Base-by-base conservation (phyloP, 768 basidiomycete genomes). In the Lactarius vividus region DNA sequence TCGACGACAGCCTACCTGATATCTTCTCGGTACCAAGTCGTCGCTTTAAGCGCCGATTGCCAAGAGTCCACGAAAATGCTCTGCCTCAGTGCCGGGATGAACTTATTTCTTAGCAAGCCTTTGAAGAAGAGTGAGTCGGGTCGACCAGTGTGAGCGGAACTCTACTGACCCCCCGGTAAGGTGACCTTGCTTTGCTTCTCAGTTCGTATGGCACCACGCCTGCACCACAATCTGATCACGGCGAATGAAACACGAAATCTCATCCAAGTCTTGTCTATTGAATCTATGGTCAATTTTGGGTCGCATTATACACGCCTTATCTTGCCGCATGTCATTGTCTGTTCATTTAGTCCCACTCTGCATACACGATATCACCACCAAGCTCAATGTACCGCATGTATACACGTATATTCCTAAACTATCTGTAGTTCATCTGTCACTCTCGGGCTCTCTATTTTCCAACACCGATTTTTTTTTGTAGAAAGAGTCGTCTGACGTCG, bases 1-100 rank as follows among this genome's bases (percentile, higher is more conserved):
- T 44, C 46, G 26, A 15, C 29, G 18, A 18, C 18, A 37, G 49
- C 35, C n/a, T 15, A 29, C 31, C 56, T 65, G 59, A 65, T 29
- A 18, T 55, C 2, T 11, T 40, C 9, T 40, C 13, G 49, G 28
- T 11, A 8, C 13, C 5, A 65, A 89, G 88, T 91, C 60, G 82
- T 89, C 42, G 89, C 88, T 3, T 75, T 91, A 59, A 88, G 88
- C 71, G 89, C 88, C 2, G 89, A 91, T 74, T 88, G 87, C 69
- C 88, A 91, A 75, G 87, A 88, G 59, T 88, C 87, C 4, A 89
- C 89, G 1, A 89, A 89, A 71, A 83, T 85, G 72, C 79, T 89
- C 11, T 91, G 89, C 70, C 74, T 90, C n/a, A 89, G 86, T 68
- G 86, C 88, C 3, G 89, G 89, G 11, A 91, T 91, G 89, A 88